These are phyloP conservation scores for Effrenium voratum DNA, from an alignment of 73 alveolate species.

Conservation along the genomic window DNA sequence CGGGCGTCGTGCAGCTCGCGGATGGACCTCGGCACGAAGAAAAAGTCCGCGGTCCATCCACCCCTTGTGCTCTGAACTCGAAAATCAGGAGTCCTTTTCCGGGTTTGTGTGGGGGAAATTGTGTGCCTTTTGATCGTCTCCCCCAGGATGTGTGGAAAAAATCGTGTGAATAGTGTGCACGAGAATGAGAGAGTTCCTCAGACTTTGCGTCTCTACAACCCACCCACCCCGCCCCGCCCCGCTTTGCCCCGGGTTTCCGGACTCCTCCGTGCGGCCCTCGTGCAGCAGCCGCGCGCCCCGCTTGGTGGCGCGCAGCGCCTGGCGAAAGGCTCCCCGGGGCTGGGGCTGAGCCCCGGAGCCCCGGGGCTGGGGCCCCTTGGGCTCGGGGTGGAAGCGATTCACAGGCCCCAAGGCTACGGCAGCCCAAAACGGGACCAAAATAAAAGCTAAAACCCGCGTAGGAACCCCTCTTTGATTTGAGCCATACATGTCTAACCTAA, in stretches of 20 bases:
- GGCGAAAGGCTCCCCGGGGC: not conserved
- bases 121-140: not conserved
- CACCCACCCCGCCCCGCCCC: not conserved
- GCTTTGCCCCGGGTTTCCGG: not conserved
- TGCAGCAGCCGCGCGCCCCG: slow-evolving; percentile 81
- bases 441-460: too few relatives aligned
- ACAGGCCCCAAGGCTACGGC: too few relatives aligned
- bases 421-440: too few relatives aligned
- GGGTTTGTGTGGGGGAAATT: not conserved
- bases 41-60: not conserved
- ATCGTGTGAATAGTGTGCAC: not conserved
- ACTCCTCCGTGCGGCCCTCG: slow-evolving; percentile 81
- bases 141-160: too few relatives aligned
- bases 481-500: too few relatives aligned
- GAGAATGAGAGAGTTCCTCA: not conserved
- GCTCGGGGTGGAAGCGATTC: too few relatives aligned
- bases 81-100: not conserved
- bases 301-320: slow-evolving; percentile 86
- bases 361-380: too few relatives aligned
- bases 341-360: too few relatives aligned
- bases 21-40: slow-evolving; percentile 23
- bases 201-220: not conserved
- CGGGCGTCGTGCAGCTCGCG: slow-evolving; percentile 89
- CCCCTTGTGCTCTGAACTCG: not conserved
- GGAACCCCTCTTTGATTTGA: too few relatives aligned